A percentile compares a stretch with the other conserved stretches of the same genome.
Evolutionary conservation across 2,329 filamentous ascomycete genomes (phyloP).

Genomic region (Phaeophleospora eucalypticola): DNA sequence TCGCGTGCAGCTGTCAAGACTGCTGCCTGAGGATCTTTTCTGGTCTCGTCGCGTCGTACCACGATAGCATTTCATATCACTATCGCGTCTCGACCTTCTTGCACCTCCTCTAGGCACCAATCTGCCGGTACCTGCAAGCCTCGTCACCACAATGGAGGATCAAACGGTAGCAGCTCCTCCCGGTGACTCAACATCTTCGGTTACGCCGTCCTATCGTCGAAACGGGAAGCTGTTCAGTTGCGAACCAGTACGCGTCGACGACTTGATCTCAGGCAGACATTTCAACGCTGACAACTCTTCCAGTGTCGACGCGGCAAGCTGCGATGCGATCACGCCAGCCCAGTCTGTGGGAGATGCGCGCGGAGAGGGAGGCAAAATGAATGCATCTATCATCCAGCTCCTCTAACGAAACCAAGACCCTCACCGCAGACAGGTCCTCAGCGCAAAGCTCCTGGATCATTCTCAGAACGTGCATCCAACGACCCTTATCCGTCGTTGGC

Average conservation of each 20-base stretch:
- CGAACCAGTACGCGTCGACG: constrained; percentile 28
- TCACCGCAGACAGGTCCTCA: constrained; percentile 14
- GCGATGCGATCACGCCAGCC: constrained; percentile 32
- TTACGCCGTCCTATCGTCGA: constrained; percentile 25
- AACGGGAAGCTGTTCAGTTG: constrained; percentile 36
- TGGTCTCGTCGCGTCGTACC: too few relatives aligned
- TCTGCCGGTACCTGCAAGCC: too few relatives aligned
- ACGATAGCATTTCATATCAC: too few relatives aligned
- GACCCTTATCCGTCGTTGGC: constrained; percentile 11
- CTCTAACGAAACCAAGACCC: constrained; percentile 25
- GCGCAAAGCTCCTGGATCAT: constrained; percentile 10
- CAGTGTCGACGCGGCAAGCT: constrained; percentile 33
- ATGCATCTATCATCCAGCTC: constrained; percentile 36
- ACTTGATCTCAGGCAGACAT: constrained; percentile 3
- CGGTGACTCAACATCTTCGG: constrained; percentile 3
- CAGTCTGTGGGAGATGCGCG: constrained; percentile 32
- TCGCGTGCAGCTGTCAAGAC: too few relatives aligned
- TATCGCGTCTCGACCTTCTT: too few relatives aligned
- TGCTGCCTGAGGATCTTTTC: too few relatives aligned
- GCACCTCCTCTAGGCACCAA: too few relatives aligned
- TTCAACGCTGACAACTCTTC: too few relatives aligned
- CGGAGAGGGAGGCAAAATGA: constrained; percentile 27
- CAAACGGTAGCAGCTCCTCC: not conserved
- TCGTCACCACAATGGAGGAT: not conserved
- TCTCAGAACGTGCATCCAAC: constrained; percentile 7